Evolutionary conservation across 257 asterid genomes (phyloP), one percentile per base, ranked within the genome.

Genomic region (Ajuga chamaepitys): DNA sequence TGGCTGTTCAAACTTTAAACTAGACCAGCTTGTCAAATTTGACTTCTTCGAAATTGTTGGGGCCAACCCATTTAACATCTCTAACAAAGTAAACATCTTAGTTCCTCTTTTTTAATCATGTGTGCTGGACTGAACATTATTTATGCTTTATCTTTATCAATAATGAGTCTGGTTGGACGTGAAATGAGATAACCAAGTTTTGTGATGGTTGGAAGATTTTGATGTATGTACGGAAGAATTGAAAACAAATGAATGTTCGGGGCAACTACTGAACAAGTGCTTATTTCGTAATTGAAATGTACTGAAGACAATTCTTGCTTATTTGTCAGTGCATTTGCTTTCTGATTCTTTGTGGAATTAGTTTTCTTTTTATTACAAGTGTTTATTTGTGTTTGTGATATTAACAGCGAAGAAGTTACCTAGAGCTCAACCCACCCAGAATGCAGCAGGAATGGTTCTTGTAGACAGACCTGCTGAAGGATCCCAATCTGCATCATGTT

Each of bases 401-500:
- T 58, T 38, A 64, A 66, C 89, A 89, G 95, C 96, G 7, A 85
- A 84, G 77, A 85, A 75, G 77, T 77, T 89, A 65, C 91, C 91
- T 48, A 79, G 81, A 72, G 91, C 93, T 77, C 94, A 84, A 70
- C 77, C 95, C 37, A 52, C 85, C 63, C 88, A 78, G 74, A 89
- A 78, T 70, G 81, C 88, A 21, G 72, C 95, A 5, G 96, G 95
- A 61, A 85, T 89, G 96, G 86, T 85, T 67, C 83, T 86, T 40
- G 91, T 74, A 5, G 90, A 86, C 68, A 85, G 93, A 75, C 88
- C 88, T 44, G 82, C 81, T 34, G 87, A 82, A 73, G 88, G 82
- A 57, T 72, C 93, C 24, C 83, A 74, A 68, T 45, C 87, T 46
- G 70, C 83, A 62, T 70, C 88, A 5, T 87, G 95, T 70, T 88